Evolutionary conservation across 129 eudicot species (phyloP).

Genomic region (Glebionis coronaria): DNA sequence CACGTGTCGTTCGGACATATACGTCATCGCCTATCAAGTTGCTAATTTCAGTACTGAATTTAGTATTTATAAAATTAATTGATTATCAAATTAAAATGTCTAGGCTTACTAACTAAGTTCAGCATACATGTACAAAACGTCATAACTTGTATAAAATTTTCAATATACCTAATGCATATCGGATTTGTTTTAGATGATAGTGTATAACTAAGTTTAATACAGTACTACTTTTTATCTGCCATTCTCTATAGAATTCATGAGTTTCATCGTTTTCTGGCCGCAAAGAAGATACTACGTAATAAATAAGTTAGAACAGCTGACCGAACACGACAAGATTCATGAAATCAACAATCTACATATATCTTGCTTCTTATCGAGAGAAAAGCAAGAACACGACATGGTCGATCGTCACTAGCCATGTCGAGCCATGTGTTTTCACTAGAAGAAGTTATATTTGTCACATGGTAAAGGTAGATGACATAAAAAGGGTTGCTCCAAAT

Average conservation of each 20-base stretch:
- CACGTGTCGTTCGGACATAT: too few relatives aligned
- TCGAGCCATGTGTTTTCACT: slow-evolving; percentile 17
- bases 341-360: neutral
- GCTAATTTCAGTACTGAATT: neutral
- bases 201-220: too few relatives aligned
- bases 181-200: too few relatives aligned
- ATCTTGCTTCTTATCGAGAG: neutral
- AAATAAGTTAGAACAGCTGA: too few relatives aligned
- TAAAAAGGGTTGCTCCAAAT: too few relatives aligned
- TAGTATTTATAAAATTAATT: neutral
- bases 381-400: slow-evolving; percentile 1
- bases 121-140: neutral
- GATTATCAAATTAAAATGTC: neutral
- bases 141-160: too few relatives aligned
- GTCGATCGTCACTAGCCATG: slow-evolving; percentile 1
- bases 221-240: too few relatives aligned
- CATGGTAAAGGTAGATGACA: neutral
- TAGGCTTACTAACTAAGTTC: neutral
- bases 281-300: too few relatives aligned
- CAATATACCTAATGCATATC: too few relatives aligned
- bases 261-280: too few relatives aligned
- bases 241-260: too few relatives aligned
- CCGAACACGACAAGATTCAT: too few relatives aligned
- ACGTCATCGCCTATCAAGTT: neutral
- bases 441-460: slow-evolving; percentile 7